phyloP scores from a whole-genome alignment of 257 asterid genomes.

The Coffea eugenioides region DNA sequence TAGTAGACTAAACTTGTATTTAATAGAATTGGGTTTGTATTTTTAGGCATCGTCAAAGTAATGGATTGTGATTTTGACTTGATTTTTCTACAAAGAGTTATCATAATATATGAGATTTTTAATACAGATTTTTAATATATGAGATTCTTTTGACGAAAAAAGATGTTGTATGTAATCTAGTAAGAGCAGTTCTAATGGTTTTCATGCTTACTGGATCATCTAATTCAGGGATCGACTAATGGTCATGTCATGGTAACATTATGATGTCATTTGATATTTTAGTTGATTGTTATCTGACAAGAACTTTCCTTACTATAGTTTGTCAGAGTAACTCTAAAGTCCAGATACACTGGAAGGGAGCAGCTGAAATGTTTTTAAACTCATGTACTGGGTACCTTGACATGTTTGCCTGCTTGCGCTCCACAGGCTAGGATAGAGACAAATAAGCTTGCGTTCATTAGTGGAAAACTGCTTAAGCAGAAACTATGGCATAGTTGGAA shows the following conservation, averaged over 20 bases:
- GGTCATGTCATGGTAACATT: not conserved
- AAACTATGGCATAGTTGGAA: no score
- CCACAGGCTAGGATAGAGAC: constrained; percentile 63
- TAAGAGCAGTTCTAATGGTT: not conserved
- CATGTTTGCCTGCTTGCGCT: constrained; percentile 52
- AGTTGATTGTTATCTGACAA: not conserved
- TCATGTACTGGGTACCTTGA: constrained; percentile 65
- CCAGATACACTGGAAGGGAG: constrained; percentile 97
- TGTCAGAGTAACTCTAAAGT: constrained; percentile 70
- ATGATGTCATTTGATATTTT: not conserved
- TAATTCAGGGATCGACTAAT: not conserved
- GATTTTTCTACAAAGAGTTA: no score
- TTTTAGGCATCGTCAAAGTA: no score
- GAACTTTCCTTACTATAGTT: constrained; percentile 14
- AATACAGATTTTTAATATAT: no score
- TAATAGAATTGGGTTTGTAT: no score
- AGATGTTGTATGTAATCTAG: not conserved
- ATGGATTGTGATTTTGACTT: no score
- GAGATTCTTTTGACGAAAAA: not conserved
- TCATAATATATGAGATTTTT: no score
- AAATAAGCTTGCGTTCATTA: constrained; percentile 6
- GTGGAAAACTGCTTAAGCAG: not conserved
- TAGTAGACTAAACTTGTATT: no score
- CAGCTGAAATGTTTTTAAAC: constrained; percentile 85
- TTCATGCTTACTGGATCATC: not conserved